A percentile compares a stretch with the other conserved stretches of the same genome.
phyloP scores from a whole-genome alignment of 305 asterid species.

The Caryopteris hybrid region DNA sequence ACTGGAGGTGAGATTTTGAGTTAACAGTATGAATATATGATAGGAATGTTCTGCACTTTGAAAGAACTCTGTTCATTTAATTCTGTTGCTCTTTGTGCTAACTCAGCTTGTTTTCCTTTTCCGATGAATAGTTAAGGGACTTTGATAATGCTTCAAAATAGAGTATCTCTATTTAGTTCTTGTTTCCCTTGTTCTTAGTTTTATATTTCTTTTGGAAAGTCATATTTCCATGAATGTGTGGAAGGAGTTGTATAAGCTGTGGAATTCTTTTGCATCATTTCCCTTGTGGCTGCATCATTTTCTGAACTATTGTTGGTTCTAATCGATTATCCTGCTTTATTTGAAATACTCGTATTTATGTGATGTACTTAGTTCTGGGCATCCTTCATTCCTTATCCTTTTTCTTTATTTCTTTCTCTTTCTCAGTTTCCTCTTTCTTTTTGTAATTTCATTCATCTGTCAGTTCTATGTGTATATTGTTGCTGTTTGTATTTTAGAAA shows the following conservation, averaged over 20 bases:
- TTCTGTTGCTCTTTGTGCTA: neutral
- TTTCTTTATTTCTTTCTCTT: neutral
- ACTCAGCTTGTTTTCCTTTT: neutral
- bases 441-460: neutral
- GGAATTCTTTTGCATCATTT: neutral
- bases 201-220: neutral
- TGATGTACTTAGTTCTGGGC: neutral
- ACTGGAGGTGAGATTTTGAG: conserved; percentile 63
- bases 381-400: neutral
- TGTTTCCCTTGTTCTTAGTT: neutral
- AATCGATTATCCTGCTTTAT: neutral
- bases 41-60: neutral
- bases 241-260: neutral
- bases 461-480: neutral
- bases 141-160: neutral
- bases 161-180: neutral
- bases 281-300: neutral
- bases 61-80: neutral
- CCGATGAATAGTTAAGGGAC: neutral
- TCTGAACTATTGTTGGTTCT: neutral
- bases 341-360: neutral
- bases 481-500: neutral
- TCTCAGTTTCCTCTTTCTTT: neutral
- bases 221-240: neutral
- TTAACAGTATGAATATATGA: neutral